These are phyloP conservation scores for Fusarium verticillioides DNA, from an alignment of 2,329 filamentous ascomycete species.

Conservation along the genomic window DNA sequence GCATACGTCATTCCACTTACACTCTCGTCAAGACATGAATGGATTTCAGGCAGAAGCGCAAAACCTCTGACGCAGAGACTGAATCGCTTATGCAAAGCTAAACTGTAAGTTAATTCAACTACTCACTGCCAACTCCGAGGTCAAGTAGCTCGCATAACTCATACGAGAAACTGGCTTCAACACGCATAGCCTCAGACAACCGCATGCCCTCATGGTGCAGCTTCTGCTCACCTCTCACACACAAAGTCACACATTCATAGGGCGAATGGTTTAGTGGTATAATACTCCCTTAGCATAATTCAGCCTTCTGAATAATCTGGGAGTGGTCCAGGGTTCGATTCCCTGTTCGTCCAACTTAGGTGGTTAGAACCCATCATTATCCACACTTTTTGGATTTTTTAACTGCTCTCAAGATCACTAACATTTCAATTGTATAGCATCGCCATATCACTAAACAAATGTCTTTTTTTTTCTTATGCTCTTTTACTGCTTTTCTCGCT, in stretches of 20 bases:
- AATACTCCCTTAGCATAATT: conserved; percentile 37
- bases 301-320: conserved; percentile 3
- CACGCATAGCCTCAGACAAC: neutral
- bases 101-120: neutral
- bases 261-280: conserved; percentile 41
- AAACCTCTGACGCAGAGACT: neutral
- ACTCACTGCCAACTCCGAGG: no score
- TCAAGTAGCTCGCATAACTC: neutral
- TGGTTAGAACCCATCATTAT: conserved; percentile 15
- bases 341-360: conserved; percentile 30
- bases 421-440: neutral
- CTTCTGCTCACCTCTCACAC: fast-evolving
- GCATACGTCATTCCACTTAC: conserved; percentile 26
- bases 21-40: neutral
- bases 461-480: fast-evolving
- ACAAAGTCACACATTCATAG: conserved; percentile 10
- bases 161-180: neutral
- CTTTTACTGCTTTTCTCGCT: neutral
- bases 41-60: conserved; percentile 12
- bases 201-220: neutral
- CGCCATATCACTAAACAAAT: fast-evolving
- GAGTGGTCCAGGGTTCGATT: conserved; percentile 36
- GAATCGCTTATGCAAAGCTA: neutral
- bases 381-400: conserved; percentile 12
- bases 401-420: neutral